Base-by-base conservation (phyloP, 2,329 filamentous ascomycete species). In the Beauveria brongniartii region DNA sequence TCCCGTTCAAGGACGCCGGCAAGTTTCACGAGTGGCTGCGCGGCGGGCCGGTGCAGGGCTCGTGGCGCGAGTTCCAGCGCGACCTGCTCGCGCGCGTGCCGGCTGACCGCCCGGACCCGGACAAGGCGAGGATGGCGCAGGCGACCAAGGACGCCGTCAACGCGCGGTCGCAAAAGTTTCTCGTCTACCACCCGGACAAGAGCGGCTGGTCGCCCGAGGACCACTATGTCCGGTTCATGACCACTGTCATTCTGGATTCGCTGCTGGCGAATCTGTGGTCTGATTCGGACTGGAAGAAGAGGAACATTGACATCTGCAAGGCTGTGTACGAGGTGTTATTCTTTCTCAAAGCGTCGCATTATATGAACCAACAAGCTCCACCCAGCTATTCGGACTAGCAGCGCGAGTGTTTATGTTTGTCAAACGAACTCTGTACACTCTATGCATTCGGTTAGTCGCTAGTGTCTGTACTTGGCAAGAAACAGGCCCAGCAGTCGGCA, bases 191-290 rank as follows among this genome's bases (percentile, higher is more conserved):
- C 63, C 73, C 73, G 26, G 68, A 72, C 60, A 76, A 76, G 69
- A 61, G 62, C 2, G 67, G 61, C 28, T 76, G 74, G 74, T 69
- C 69, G 22, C 53, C 64, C 47, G 69, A 75, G 54, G 74, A 77
- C 62, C 74, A 77, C 63, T 64, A 73, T 51, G 67, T 75, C 46
- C 72, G 74, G 41, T 77, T 77, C 68, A 71, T 77, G 44, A 68
- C 68, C 48, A 70, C 70, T 28, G 67, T 74, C 41, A 63, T 74
- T n/a, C 59, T 61, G 28, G 73, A 75, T 64, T 74, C 72, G 58
- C 64, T 72, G 63, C 65, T 75, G 51, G 68, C 67, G 57, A 64
- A 65, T 34, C 40, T 72, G 62, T 75, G 73, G 73, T 65, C 65
- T 48, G 67, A 71, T 28, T 63, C 58, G 14, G 69, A 72, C 22